These are phyloP conservation scores for Colletotrichum destructivum DNA, from an alignment of 2,329 filamentous ascomycete genomes.

Conservation along the genomic window DNA sequence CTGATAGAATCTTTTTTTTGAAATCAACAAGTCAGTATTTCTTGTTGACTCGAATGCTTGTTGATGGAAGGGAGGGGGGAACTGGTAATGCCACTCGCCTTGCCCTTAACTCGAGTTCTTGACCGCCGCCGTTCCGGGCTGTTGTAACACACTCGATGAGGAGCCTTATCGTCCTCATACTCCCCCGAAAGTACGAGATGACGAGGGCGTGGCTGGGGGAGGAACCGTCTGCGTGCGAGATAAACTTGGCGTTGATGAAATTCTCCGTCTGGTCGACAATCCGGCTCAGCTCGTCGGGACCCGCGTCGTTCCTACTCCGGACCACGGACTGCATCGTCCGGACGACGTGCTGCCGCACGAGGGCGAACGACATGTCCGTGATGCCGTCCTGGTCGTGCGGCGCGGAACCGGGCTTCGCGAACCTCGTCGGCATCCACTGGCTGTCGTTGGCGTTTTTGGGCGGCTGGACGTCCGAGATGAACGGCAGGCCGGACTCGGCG, in stretches of 20 bases:
- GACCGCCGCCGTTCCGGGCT: conserved; percentile 3
- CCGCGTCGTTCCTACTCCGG: conserved; percentile 18
- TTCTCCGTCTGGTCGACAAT: conserved; percentile 31
- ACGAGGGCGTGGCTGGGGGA: conserved; percentile 11
- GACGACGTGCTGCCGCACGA: conserved; percentile 34
- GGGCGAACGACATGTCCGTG: conserved; percentile 43
- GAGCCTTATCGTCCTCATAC: conserved; percentile 27
- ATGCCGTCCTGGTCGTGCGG: conserved; percentile 41
- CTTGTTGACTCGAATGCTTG: no score
- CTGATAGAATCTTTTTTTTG: conserved; percentile 11
- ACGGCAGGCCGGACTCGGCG: conserved; percentile 40
- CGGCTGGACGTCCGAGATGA: conserved; percentile 35
- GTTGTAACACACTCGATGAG: conserved; percentile 3
- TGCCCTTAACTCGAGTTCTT: conserved; percentile 22
- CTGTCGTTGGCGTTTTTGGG: conserved; percentile 42
- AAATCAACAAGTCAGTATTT: neutral
- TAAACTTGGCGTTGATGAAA: conserved; percentile 34
- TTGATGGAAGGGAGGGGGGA: no score
- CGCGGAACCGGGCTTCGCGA: conserved; percentile 40
- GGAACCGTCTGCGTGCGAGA: conserved; percentile 24
- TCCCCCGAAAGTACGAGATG: conserved; percentile 6
- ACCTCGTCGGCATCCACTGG: conserved; percentile 42
- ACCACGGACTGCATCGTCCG: conserved; percentile 24
- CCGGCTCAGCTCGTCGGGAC: conserved; percentile 24
- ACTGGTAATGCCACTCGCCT: conserved; percentile 3